phyloP scores from a whole-genome alignment of 305 asterid species.

The Fraxinus paxiana region DNA sequence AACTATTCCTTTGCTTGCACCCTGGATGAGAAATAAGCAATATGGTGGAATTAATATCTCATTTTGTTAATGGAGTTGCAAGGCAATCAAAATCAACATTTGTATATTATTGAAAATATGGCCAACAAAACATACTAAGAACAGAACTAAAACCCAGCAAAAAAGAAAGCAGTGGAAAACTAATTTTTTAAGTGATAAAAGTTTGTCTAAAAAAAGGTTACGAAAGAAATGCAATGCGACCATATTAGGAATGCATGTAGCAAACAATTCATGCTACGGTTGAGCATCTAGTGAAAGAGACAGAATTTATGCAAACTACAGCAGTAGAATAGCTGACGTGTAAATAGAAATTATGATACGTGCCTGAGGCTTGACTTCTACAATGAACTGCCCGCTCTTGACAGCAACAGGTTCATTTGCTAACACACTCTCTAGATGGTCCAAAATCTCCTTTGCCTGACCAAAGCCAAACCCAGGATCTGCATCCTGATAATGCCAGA shows the following conservation, averaged over 20 bases:
- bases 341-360: constrained; percentile 18
- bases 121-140: not conserved
- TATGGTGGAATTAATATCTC: not conserved
- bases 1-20: constrained; percentile 80
- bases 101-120: not conserved
- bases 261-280: not conserved
- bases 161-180: not conserved
- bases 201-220: not conserved
- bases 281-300: not conserved
- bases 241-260: not conserved
- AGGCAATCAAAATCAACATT: not conserved
- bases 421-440: constrained; percentile 88
- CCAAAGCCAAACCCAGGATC: constrained; percentile 85
- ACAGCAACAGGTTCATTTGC: constrained; percentile 94
- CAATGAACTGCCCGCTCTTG: constrained; percentile 84
- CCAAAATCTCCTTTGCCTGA: constrained; percentile 94
- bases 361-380: constrained; percentile 95
- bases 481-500: constrained; percentile 90
- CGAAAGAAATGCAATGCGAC: not conserved
- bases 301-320: not conserved
- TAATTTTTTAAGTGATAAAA: not conserved
- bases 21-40: constrained; percentile 39
- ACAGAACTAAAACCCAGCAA: not conserved
- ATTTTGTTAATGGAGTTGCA: not conserved
- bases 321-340: not conserved